Evolutionary conservation across 805 yeast genomes (phyloP).

Genomic region (Yarrowia keelungensis): DNA sequence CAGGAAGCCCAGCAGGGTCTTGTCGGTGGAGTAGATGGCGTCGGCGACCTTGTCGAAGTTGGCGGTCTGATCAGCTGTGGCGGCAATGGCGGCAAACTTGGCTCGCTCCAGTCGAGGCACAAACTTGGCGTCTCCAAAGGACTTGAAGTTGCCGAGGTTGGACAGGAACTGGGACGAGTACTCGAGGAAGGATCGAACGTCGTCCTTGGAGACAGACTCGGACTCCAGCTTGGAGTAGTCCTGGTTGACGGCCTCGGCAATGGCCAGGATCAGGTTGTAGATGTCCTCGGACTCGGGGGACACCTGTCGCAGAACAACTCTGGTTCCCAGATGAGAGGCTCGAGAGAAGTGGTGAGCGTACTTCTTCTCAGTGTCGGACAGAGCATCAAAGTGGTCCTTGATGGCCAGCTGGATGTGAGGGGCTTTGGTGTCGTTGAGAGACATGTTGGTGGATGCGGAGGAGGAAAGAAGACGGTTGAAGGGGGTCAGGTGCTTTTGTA

Average conservation of each 20-base stretch:
- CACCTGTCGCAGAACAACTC: conserved; percentile 80
- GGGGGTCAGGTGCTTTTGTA: conserved; percentile 32
- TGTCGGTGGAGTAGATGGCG: conserved; percentile 59
- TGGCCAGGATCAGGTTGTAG: conserved; percentile 68
- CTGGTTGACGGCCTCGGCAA: conserved; percentile 61
- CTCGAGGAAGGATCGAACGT: conserved; percentile 58
- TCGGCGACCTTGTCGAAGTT: conserved; percentile 48
- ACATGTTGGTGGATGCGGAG: conserved; percentile 10
- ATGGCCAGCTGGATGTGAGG: conserved; percentile 77
- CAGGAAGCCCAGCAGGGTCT: conserved; percentile 75
- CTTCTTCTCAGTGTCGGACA: conserved; percentile 64
- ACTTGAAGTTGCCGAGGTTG: conserved; percentile 77
- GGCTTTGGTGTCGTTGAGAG: conserved; percentile 58
- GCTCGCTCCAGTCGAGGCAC: conserved; percentile 65
- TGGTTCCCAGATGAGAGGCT: conserved; percentile 84
- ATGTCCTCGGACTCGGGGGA: conserved; percentile 81
- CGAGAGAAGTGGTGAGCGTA: conserved; percentile 85
- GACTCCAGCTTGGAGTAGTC: conserved; percentile 61
- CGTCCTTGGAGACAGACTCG: conserved; percentile 53
- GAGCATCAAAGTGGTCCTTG: conserved; percentile 68
- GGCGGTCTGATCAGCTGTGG: conserved; percentile 52
- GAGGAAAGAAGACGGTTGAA: conserved; percentile 11
- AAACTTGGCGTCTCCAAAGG: conserved; percentile 89
- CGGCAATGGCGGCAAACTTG: conserved; percentile 59
- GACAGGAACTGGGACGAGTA: conserved; percentile 69